Base-by-base conservation (phyloP, 352 stramenopile genomes). In the Phytophthora citricola region DNA sequence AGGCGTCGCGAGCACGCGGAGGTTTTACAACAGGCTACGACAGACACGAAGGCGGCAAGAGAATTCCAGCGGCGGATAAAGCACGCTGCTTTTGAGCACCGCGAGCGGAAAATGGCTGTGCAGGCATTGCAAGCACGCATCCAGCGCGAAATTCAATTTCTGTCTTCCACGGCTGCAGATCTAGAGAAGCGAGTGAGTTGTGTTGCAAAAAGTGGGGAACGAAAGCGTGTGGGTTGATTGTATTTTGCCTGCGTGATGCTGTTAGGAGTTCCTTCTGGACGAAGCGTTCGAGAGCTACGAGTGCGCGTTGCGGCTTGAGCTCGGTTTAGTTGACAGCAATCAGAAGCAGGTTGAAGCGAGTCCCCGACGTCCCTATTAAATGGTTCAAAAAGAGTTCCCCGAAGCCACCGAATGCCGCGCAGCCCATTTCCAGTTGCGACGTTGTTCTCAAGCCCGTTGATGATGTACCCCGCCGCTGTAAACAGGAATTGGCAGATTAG, bases 381-480 rank as follows among this genome's bases (percentile, higher is more conserved):
- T 55, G 24, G 36, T 20, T 75, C 67, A 91, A 58, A 90, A 77
- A n/a, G 83, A 86, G 62, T 94, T 94, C 29, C 83, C 32, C 85
- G 77, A 29, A 94, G 70, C 86, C 86, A 94, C 29, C 86, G 79
- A 39, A 94, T 94, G 43, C 86, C 86, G 7, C 87, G 81, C 34
- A 94, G 68, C 1, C 87, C 84, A 46, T 93, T 94, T 11, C 87
- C 87, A 2, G 84, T 80, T 17, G 87, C 87, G 38, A 94, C 84
- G 54, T 94, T 93, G 60, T 90, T 94, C 61, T 93, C 87, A 17
- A 93, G 71, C 26, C 87, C 83, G 48, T 94, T 93, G 67, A 94
- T 94, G 45, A 94, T 93, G 63, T 91, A 93, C 8, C 83, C 83
- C 4, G 74, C 79, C 24, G 78, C 81, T 82, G 58, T 46, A 63